Base-by-base conservation (phyloP, 108 stramenopile genomes). In the Skeletonema tropicum region DNA sequence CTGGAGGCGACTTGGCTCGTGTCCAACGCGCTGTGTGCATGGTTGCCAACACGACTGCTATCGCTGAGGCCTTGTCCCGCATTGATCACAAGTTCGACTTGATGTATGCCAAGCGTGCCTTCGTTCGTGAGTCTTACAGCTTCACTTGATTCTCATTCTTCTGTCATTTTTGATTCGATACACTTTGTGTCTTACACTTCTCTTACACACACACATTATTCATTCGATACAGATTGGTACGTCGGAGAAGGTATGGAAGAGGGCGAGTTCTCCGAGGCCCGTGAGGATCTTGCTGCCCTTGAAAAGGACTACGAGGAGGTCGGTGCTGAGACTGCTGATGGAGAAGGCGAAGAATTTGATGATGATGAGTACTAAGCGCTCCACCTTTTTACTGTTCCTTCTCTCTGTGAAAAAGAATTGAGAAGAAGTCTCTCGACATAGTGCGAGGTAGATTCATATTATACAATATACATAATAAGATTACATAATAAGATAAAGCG, bases 41-140 rank as follows among this genome's bases (percentile, higher is more conserved):
- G 99, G 97, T 99, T 75, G 97, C 98, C 86, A 99, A 99, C 93
- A 99, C 97, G 74, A 99, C 98, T 57, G 98, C 98, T 80, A 98
- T 99, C 84, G 98, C 95, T 61, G 98, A 98, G 87, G 97, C 97
- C 30, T 87, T 98, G 30, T 92, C 91, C 30, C 96, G 98, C 82
- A 98, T 99, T 64, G 98, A 99, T 77, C 98, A 98, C 96, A 94
- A 99, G 96, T 99, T 99, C 91, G 99, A 98, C 87, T 94, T 98
- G 64, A 99, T 99, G 99, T 98, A 99, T 83, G 96, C 97, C 92
- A 99, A 99, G 97, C 98, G 99, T 88, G 98, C 99, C 71, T 99
- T 99, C 76, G 98, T 41, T 66, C 98, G 39, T 41, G 12, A 7
- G 6, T 35, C 7, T 1, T 35, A n/a, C n/a, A n/a, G n/a, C 7